Base-by-base conservation (phyloP, 2,329 filamentous ascomycete genomes). In the Ophiostoma sp. region DNA sequence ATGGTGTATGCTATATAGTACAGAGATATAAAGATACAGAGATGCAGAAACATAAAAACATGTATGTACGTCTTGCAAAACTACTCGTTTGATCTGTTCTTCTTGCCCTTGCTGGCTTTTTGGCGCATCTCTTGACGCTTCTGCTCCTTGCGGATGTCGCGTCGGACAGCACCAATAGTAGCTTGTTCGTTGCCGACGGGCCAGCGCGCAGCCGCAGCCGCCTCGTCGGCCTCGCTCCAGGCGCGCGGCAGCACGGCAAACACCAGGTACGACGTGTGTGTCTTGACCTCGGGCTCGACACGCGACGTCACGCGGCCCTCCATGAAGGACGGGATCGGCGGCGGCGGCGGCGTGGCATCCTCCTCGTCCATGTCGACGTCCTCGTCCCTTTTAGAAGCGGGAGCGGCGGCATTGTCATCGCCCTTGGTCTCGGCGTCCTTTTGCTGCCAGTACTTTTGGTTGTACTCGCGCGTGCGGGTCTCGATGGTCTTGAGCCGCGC, bases 251-350 rank as follows among this genome's bases (percentile, higher is more conserved):
- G 80, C 3, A 95, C 83, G 0, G 95, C 95, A 81, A 99, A 99
- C 4, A 96, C 91, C 4, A 99, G 85, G 78, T 99, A 99, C n/a
- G 91, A 95, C 0, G 95, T 99, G 79, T 99, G 95, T 8, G 92
- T 95, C 84, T 97, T 97, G 72, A 98, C 82, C 76, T 99, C 95
- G 0, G 89, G 82, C 80, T 99, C 95, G 0, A 91, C 89, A 33
- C 93, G 86, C 76, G 96, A 92, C 39, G 93, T 85, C 57, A 98
- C 77, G 36, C 87, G 86, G 0, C 95, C 95, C 72, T 94, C 87
- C 77, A 90, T 87, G 81, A 89, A 96, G 0, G 86, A 78, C 72
- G 91, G 88, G 15, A 72, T 74, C 27, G 57, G 17, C 6, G 33
- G 57, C 23, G 27, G n/a, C n/a, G 68, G 65, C 15, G 65, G 65